Percentiles rank a stretch among this genome's conserved stretches.
These are phyloP conservation scores for Lactuca sativa DNA, from an alignment of 129 eudicot genomes.

Conservation along the genomic window DNA sequence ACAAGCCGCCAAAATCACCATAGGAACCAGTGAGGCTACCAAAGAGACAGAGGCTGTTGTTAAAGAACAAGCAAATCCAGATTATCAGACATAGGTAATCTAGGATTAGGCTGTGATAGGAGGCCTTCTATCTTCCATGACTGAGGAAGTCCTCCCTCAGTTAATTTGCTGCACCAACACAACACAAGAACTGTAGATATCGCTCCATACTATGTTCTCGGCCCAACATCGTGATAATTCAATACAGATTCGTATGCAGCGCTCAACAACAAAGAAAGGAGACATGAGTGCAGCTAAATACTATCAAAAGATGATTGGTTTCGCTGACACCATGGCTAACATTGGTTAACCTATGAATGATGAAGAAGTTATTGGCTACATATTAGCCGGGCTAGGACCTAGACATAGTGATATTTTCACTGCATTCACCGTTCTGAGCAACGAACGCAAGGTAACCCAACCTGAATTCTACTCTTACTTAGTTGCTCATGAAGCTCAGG, in stretches of 20 bases:
- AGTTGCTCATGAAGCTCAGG: no score
- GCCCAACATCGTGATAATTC: slow-evolving; percentile 2
- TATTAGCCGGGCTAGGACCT: slow-evolving; percentile 1
- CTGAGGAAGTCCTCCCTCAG: no score
- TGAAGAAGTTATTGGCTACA: slow-evolving; percentile 6
- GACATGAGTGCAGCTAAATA: no score
- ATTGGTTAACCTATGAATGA: neutral
- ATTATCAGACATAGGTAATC: no score
- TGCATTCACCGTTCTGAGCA: neutral
- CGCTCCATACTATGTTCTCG: neutral
- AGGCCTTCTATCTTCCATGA: no score
- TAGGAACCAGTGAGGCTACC: no score
- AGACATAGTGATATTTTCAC: slow-evolving; percentile 4
- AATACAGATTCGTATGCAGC: neutral
- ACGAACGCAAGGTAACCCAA: neutral
- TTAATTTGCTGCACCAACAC: no score
- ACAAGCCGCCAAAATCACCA: no score
- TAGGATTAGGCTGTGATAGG: no score
- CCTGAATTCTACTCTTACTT: neutral
- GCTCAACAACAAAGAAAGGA: neutral
- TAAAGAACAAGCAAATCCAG: no score
- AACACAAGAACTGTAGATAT: neutral
- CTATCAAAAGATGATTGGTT: neutral
- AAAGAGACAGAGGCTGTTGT: no score
- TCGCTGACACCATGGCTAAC: slow-evolving; percentile 6